These are phyloP conservation scores for Akebia trifoliata DNA, from an alignment of 164 flowering plant species.

Conservation along the genomic window DNA sequence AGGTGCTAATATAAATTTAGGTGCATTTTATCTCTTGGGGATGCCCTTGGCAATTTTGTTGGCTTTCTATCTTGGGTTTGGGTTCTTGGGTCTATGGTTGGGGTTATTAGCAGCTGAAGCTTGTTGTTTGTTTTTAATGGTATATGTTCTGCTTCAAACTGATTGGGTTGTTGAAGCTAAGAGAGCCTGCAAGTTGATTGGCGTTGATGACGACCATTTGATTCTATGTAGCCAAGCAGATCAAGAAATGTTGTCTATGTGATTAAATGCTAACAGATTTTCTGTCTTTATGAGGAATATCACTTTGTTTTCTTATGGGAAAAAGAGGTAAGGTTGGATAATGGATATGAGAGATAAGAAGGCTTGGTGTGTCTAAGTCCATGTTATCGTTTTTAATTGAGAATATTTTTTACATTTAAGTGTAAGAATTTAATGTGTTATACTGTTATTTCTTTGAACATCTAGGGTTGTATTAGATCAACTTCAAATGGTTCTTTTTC, in stretches of 20 bases:
- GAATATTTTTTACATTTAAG: not conserved
- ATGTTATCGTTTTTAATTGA: not conserved
- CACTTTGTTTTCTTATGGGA: constrained; percentile 2
- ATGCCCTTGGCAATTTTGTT: constrained; percentile 12
- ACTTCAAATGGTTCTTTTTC: not conserved
- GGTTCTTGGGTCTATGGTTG: constrained; percentile 16
- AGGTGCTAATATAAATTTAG: constrained; percentile 18
- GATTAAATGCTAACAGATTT: constrained; percentile 3
- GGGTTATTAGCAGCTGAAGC: constrained; percentile 16
- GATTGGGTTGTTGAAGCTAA: constrained; percentile 20
- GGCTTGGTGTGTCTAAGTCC: not conserved
- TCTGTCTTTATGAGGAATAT: constrained; percentile 4
- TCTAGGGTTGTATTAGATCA: not conserved
- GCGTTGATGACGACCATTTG: constrained; percentile 3
- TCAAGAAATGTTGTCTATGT: constrained; percentile 7
- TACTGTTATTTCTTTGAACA: not conserved
- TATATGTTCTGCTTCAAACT: constrained; percentile 8
- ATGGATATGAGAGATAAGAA: not conserved
- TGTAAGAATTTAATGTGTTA: not conserved
- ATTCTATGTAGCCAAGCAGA: constrained; percentile 3
- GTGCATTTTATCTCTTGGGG: constrained; percentile 14
- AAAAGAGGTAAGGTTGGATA: not conserved
- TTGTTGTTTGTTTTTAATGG: constrained; percentile 15
- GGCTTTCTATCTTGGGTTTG: constrained; percentile 14
- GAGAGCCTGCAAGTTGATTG: constrained; percentile 17